These are phyloP conservation scores for Naegleria lovaniensis DNA, from an alignment of 208 protist genomes.

Conservation along the genomic window DNA sequence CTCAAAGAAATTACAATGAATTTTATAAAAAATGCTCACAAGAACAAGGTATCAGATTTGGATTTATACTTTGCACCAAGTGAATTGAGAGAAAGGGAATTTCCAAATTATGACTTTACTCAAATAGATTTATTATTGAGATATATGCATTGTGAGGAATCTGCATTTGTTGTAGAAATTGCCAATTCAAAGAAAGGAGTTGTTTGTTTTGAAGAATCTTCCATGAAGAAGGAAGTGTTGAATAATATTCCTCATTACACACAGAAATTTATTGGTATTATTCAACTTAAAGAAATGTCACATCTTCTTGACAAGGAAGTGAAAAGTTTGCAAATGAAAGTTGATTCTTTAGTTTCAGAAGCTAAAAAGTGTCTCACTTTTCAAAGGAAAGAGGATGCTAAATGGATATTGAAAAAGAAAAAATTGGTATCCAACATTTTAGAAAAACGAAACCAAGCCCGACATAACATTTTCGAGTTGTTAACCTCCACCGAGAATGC, in stretches of 20 bases:
- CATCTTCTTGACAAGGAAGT: not conserved
- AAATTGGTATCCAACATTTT: not conserved
- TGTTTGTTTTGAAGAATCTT: not conserved
- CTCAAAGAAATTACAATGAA: not conserved
- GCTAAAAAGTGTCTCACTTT: not conserved
- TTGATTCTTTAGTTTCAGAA: not conserved
- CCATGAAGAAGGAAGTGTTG: not conserved
- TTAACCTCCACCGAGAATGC: not conserved
- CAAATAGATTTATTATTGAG: not conserved
- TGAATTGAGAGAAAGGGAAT: not conserved
- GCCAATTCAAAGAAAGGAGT: not conserved
- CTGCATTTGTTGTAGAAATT: not conserved
- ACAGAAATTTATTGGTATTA: not conserved
- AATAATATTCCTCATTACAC: not conserved
- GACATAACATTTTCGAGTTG: not conserved
- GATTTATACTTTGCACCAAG: not conserved
- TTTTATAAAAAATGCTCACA: not conserved
- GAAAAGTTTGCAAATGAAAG: not conserved
- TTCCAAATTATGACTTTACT: not conserved
- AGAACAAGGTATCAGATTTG: not conserved
- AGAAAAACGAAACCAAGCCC: not conserved
- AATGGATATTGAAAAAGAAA: conserved; percentile 3
- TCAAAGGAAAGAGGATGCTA: not conserved
- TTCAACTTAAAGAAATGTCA: not conserved
- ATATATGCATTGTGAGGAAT: not conserved